phyloP scores from a whole-genome alignment of 495 filamentous ascomycete species.

The Geoglossum glabrum region DNA sequence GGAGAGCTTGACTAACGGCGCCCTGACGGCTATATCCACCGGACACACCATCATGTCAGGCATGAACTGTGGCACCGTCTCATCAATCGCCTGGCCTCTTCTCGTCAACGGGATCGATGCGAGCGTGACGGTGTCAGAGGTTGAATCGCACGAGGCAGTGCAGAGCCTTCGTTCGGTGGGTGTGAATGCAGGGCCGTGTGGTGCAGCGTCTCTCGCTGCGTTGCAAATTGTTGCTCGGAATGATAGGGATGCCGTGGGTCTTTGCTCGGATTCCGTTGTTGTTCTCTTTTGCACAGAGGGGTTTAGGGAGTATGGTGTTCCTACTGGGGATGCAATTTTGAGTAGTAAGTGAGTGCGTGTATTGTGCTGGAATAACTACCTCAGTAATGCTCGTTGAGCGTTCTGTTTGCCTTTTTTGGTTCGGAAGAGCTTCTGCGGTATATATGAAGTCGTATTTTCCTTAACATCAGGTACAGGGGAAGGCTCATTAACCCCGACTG shows the following conservation, averaged over 20 bases:
- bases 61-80: conserved; percentile 48
- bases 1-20: too few species aligned
- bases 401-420: too few species aligned
- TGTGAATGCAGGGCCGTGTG: conserved; percentile 41
- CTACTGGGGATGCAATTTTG: too few species aligned
- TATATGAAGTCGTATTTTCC: too few species aligned
- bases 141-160: too few species aligned
- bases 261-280: conserved; percentile 29
- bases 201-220: conserved; percentile 38
- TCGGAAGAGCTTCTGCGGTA: too few species aligned
- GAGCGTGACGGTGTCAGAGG: conserved; percentile 19
- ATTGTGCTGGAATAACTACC: too few species aligned
- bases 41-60: conserved; percentile 43
- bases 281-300: conserved; percentile 26
- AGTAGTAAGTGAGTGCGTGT: too few species aligned
- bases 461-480: too few species aligned
- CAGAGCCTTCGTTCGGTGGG: conserved; percentile 22
- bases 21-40: conserved; percentile 14
- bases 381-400: too few species aligned
- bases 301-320: conserved; percentile 13
- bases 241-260: conserved; percentile 12
- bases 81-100: conserved; percentile 37
- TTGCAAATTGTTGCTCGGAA: conserved; percentile 22
- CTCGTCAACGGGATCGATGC: conserved; percentile 35
- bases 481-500: too few species aligned